A percentile compares a stretch with the other conserved stretches of the same genome.
phyloP scores from a whole-genome alignment of 2,329 filamentous ascomycete genomes.

The Pyrenophora teres region DNA sequence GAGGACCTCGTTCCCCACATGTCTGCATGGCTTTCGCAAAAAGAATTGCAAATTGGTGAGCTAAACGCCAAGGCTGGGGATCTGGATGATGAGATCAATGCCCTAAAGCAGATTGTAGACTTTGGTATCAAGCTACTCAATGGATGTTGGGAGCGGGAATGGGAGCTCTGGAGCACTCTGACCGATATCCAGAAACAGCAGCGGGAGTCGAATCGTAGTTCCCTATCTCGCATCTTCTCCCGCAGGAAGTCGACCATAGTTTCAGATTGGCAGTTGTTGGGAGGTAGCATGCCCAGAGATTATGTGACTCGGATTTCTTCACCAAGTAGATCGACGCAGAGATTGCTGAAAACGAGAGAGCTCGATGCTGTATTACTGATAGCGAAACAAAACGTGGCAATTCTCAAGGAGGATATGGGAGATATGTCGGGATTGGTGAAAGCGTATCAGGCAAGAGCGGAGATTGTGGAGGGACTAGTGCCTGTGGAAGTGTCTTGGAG shows the following conservation, averaged over 20 bases:
- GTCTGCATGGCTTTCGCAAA: slow-evolving; percentile 9
- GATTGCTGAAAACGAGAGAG: slow-evolving; percentile 11
- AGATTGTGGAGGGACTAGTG: not conserved
- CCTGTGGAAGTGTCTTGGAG: not conserved
- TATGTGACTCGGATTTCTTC: not conserved
- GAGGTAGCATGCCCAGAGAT: not conserved
- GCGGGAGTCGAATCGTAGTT: not conserved
- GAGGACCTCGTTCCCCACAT: slow-evolving; percentile 19
- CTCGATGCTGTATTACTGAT: slow-evolving; percentile 16
- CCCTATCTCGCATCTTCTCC: not conserved
- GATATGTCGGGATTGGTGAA: slow-evolving; percentile 21
- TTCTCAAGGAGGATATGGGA: slow-evolving; percentile 25
- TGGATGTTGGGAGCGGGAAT: slow-evolving; percentile 24
- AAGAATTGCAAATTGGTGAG: slow-evolving; percentile 1
- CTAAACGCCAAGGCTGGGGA: not conserved
- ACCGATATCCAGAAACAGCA: slow-evolving; percentile 6
- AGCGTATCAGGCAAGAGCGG: slow-evolving; percentile 3
- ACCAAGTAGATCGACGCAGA: not conserved
- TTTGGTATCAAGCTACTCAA: slow-evolving; percentile 12
- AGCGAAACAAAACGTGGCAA: slow-evolving; percentile 22
- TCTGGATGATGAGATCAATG: not conserved
- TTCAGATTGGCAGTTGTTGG: not conserved
- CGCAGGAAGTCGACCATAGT: not conserved
- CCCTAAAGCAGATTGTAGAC: slow-evolving; percentile 12
- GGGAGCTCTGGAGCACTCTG: slow-evolving; percentile 18